Evolutionary conservation across 306 rosid genomes (phyloP).

Genomic region (Lathyrus aphaca): DNA sequence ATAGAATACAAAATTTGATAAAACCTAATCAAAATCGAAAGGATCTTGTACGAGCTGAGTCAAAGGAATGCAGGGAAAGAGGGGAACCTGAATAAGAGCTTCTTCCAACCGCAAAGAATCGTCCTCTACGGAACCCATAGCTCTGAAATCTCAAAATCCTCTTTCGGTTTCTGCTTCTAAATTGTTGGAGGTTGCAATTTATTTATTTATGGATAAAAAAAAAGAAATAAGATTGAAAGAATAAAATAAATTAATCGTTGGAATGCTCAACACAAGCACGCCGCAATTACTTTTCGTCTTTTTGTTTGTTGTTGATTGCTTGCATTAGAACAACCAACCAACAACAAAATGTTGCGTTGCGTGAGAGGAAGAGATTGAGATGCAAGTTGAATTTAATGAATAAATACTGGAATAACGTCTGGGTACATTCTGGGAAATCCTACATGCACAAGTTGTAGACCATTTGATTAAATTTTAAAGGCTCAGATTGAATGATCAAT

Average conservation of each 20-base stretch:
- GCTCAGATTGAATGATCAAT: too few species aligned
- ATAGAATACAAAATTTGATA: too few species aligned
- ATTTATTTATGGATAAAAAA: slow-evolving; percentile 10
- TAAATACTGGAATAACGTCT: background rate
- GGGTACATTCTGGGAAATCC: too few species aligned
- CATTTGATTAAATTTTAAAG: too few species aligned
- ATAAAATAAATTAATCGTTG: slow-evolving; percentile 8
- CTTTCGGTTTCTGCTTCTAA: background rate
- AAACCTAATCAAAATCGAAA: too few species aligned
- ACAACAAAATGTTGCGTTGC: background rate
- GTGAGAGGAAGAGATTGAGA: background rate
- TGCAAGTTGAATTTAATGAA: background rate
- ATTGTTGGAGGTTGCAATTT: background rate
- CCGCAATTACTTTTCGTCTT: background rate
- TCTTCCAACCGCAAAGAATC: slow-evolving; percentile 43
- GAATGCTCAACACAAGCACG: slow-evolving; percentile 26
- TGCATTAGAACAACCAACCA: background rate
- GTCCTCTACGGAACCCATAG: slow-evolving; percentile 52
- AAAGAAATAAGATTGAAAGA: background rate
- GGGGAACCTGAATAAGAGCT: slow-evolving; percentile 51
- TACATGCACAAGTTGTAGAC: too few species aligned
- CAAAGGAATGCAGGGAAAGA: too few species aligned
- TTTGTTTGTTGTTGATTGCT: background rate
- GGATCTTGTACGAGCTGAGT: too few species aligned
- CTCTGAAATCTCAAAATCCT: background rate